A percentile compares a stretch with the other conserved stretches of the same genome.
phyloP scores from a whole-genome alignment of 2,329 filamentous ascomycete genomes.

The Penicillium concentricum region DNA sequence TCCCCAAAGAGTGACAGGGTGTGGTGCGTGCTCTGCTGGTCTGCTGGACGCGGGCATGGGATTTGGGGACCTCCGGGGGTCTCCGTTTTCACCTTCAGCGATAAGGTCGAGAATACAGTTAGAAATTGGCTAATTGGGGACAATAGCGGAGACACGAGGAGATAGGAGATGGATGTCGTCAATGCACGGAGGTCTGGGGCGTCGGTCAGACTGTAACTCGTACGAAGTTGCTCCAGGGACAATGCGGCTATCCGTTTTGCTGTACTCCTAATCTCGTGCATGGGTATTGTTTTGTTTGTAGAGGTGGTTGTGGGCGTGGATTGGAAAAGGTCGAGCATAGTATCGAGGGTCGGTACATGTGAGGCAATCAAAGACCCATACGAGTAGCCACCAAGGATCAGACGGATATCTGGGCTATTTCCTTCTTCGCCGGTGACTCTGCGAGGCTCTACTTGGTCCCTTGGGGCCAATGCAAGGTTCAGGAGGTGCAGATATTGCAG shows the following conservation, averaged over 20 bases:
- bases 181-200: conserved; percentile 4
- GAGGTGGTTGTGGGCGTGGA: conserved; percentile 38
- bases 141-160: conserved; percentile 67
- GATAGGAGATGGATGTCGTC: conserved; percentile 39
- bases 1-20: conserved; percentile 74
- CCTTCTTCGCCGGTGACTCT: not conserved
- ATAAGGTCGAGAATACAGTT: conserved; percentile 57
- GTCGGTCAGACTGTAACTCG: not conserved
- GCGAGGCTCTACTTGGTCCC: not conserved
- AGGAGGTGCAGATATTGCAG: conserved; percentile 68
- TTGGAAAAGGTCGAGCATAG: conserved; percentile 61
- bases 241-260: conserved; percentile 67
- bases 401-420: conserved; percentile 19
- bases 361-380: conserved; percentile 83
- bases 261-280: conserved; percentile 67
- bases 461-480: conserved; percentile 24
- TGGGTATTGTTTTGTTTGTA: conserved; percentile 57
- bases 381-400: conserved; percentile 78
- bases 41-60: conserved; percentile 47
- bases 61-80: conserved; percentile 30
- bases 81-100: conserved; percentile 30
- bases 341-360: conserved; percentile 60
- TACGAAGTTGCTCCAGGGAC: conserved; percentile 51
- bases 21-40: conserved; percentile 55
- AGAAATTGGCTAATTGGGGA: conserved; percentile 58